Conservation (phyloP, 2,329 filamentous ascomycete genomes). For the Oidium heveae region DNA sequence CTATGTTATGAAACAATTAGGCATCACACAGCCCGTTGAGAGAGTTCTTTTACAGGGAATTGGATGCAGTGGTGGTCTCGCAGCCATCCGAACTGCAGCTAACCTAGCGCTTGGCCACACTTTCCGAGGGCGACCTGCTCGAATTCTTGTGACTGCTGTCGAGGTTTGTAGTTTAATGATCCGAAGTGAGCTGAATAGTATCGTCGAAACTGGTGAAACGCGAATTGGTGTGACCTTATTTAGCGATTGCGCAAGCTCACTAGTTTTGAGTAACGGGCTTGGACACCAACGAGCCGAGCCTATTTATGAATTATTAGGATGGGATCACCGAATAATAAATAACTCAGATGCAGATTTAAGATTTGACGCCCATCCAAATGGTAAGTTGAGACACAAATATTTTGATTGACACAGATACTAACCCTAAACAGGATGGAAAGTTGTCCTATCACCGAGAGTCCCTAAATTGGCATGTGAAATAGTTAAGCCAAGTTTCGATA, state of each 20-base stretch:
- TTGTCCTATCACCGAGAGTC: slow-evolving; percentile 34
- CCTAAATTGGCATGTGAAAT: slow-evolving; percentile 27
- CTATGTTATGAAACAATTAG: slow-evolving; percentile 32
- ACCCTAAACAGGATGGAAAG: slow-evolving; percentile 35
- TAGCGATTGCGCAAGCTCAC: slow-evolving; percentile 43
- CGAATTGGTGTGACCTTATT: slow-evolving; percentile 42
- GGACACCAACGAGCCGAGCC: slow-evolving; percentile 17
- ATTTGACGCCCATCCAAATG: too few species aligned
- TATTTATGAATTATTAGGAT: slow-evolving; percentile 34
- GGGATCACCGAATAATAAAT: too few species aligned
- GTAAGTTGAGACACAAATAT: too few species aligned
- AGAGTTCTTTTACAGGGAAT: slow-evolving; percentile 41
- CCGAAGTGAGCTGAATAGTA: slow-evolving; percentile 38
- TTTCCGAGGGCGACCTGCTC: slow-evolving; percentile 30
- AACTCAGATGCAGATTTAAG: too few species aligned
- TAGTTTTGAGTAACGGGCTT: slow-evolving; percentile 37
- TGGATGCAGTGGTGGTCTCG: slow-evolving; percentile 39
- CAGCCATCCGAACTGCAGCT: slow-evolving; percentile 34
- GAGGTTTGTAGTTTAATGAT: slow-evolving; percentile 36
- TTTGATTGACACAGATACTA: too few species aligned
- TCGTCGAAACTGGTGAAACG: slow-evolving; percentile 30
- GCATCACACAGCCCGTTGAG: slow-evolving; percentile 30
- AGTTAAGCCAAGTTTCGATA: slow-evolving; percentile 27
- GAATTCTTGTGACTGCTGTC: slow-evolving; percentile 38
- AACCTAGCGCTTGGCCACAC: slow-evolving; percentile 39